These are phyloP conservation scores for Eimeria sp. DNA, from an alignment of 169 alveolate species.

Conservation along the genomic window DNA sequence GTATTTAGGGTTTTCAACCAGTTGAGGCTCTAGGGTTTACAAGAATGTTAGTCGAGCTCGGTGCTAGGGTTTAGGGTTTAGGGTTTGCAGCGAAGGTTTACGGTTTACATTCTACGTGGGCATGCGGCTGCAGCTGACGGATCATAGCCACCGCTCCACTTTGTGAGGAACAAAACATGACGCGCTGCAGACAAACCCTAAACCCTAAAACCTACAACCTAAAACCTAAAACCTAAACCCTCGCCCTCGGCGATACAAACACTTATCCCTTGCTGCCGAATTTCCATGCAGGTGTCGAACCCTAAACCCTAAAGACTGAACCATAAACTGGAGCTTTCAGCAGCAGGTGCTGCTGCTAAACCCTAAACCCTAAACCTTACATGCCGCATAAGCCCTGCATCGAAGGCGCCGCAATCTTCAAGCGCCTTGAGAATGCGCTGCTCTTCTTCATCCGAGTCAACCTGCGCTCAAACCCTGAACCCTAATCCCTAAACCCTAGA, in stretches of 20 bases:
- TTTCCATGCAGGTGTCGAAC: not conserved
- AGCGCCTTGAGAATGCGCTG: not conserved
- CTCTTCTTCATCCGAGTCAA: not conserved
- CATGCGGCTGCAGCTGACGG: conserved; percentile 30
- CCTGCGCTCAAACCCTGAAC: conserved; percentile 2
- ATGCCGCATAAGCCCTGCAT: not conserved
- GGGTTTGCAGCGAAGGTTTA: no score
- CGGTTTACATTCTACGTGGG: conserved; percentile 3
- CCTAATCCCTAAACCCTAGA: conserved; percentile 3
- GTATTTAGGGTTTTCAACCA: not conserved
- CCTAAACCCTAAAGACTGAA: not conserved
- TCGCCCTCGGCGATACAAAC: not conserved
- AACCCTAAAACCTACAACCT: not conserved
- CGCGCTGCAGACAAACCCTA: conserved; percentile 10
- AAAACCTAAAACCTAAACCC: conserved; percentile 31
- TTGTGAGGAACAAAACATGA: conserved; percentile 4
- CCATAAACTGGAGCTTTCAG: not conserved
- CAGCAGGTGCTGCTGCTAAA: not conserved
- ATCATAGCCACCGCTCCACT: conserved; percentile 22
- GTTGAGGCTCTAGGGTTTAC: not conserved
- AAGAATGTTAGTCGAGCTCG: not conserved
- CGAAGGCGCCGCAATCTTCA: conserved; percentile 20
- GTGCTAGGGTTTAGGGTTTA: not conserved
- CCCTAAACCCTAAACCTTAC: not conserved
- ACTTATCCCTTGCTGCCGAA: not conserved